Percentiles rank a stretch among this genome's conserved stretches.
phyloP scores from a whole-genome alignment of 768 basidiomycete genomes.

The Tricholoma hemisulphureum region DNA sequence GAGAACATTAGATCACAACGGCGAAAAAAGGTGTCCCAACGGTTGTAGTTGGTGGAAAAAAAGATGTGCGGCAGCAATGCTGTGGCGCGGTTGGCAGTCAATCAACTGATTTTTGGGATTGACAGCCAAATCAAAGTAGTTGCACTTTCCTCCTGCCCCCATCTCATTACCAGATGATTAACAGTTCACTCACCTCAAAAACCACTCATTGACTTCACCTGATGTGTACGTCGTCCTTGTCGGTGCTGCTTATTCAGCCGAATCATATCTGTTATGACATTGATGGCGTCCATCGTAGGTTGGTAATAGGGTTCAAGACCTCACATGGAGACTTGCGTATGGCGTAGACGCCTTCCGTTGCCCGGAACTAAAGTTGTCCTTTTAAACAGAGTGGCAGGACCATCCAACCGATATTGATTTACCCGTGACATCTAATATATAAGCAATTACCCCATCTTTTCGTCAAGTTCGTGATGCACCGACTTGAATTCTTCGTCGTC shows the following conservation, averaged over 20 bases:
- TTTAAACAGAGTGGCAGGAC: conserved; percentile 53
- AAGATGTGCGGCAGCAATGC: conserved; percentile 49
- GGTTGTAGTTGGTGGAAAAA: conserved; percentile 54
- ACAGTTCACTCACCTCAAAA: conserved; percentile 52
- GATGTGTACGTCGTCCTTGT: conserved; percentile 49
- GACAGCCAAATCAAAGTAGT: conserved; percentile 60
- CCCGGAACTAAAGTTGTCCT: no score
- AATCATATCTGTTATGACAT: no score
- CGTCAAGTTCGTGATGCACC: no score
- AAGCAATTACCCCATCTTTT: conserved; percentile 22
- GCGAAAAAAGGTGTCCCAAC: conserved; percentile 51
- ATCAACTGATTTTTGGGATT: conserved; percentile 55
- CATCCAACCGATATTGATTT: conserved; percentile 53
- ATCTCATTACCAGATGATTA: background rate
- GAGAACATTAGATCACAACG: no score
- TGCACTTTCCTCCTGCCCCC: conserved; percentile 3
- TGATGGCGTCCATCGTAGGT: no score
- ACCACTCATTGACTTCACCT: conserved; percentile 53
- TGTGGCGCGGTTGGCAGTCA: conserved; percentile 66
- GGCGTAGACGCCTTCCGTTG: conserved; percentile 42
- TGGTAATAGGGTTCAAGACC: conserved; percentile 59
- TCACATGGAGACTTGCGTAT: conserved; percentile 63
- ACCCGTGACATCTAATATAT: conserved; percentile 49
- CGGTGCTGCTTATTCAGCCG: no score
- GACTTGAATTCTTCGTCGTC: no score